These are phyloP conservation scores for Geotrichum histeridarum DNA, from an alignment of 1,139 yeast genomes.

Conservation along the genomic window DNA sequence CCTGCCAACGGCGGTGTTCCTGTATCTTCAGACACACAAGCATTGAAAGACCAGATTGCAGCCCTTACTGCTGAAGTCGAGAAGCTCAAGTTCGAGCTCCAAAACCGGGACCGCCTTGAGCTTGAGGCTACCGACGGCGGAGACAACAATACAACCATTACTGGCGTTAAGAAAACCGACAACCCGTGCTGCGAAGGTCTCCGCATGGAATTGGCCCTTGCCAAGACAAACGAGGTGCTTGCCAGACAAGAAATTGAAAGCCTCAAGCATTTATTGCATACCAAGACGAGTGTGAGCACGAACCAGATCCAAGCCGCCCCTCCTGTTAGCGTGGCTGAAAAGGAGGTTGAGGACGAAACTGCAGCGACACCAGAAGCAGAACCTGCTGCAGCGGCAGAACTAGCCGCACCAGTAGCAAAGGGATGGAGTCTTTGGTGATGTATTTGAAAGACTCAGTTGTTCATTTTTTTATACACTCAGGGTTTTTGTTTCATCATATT, in stretches of 20 bases:
- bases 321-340: background rate
- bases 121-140: conserved; percentile 9
- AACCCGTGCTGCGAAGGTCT: conserved; percentile 30
- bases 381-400: background rate
- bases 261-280: conserved; percentile 27
- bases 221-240: conserved; percentile 33
- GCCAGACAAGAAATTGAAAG: conserved; percentile 35
- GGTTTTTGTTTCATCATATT: background rate
- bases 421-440: conserved; percentile 18
- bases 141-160: conserved; percentile 1
- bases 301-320: background rate
- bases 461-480: background rate
- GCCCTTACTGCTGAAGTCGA: conserved; percentile 19
- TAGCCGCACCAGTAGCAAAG: conserved; percentile 4
- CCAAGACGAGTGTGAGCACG: background rate
- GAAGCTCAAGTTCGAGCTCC: conserved; percentile 18
- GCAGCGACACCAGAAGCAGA: background rate
- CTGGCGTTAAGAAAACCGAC: conserved; percentile 1
- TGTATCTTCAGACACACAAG: conserved; percentile 8
- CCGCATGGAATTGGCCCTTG: conserved; percentile 33
- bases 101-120: conserved; percentile 15
- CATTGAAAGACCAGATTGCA: conserved; percentile 16
- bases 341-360: background rate
- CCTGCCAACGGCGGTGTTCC: background rate
- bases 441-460: too few species aligned